Conservation (phyloP, 352 stramenopile species). For the Pythium utonaiense region DNA sequence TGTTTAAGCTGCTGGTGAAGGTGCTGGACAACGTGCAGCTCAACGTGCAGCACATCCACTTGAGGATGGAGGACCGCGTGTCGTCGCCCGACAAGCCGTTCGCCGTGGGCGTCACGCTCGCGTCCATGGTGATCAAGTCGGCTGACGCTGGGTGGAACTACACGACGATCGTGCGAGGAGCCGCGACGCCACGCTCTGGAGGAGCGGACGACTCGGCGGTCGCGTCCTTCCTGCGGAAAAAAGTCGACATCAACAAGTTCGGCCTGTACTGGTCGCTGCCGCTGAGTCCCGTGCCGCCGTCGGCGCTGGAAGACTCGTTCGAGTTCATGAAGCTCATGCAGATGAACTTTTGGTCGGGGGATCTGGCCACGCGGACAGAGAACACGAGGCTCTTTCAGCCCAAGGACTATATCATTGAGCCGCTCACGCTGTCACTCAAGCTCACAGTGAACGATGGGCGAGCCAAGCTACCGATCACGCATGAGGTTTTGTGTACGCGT, state of each 20-base stretch:
- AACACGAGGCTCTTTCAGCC: conserved; percentile 37
- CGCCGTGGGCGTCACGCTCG: conserved; percentile 67
- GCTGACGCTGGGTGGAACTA: conserved; percentile 81
- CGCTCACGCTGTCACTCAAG: conserved; percentile 73
- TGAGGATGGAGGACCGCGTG: conserved; percentile 63
- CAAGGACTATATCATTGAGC: conserved; percentile 67
- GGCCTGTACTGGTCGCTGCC: conserved; percentile 76
- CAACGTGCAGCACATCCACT: conserved; percentile 70
- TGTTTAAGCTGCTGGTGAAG: conserved; percentile 79
- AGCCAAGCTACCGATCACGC: conserved; percentile 74
- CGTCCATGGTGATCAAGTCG: conserved; percentile 81
- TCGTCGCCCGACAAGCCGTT: conserved; percentile 45
- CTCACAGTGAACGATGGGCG: conserved; percentile 80
- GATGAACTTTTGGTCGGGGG: conserved; percentile 42
- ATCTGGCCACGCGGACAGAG: conserved; percentile 13
- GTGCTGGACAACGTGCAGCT: conserved; percentile 84
- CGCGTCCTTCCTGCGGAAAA: conserved; percentile 63
- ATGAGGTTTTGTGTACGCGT: conserved; percentile 65
- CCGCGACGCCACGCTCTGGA: conserved; percentile 10
- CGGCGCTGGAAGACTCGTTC: conserved; percentile 43
- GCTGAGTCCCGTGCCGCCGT: conserved; percentile 38
- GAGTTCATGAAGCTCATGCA: conserved; percentile 74
- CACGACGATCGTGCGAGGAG: conserved; percentile 67
- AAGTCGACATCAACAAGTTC: conserved; percentile 80
- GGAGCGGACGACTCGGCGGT: not conserved